Base-by-base conservation (phyloP, 495 filamentous ascomycete genomes). In the Penicillium lagena region DNA sequence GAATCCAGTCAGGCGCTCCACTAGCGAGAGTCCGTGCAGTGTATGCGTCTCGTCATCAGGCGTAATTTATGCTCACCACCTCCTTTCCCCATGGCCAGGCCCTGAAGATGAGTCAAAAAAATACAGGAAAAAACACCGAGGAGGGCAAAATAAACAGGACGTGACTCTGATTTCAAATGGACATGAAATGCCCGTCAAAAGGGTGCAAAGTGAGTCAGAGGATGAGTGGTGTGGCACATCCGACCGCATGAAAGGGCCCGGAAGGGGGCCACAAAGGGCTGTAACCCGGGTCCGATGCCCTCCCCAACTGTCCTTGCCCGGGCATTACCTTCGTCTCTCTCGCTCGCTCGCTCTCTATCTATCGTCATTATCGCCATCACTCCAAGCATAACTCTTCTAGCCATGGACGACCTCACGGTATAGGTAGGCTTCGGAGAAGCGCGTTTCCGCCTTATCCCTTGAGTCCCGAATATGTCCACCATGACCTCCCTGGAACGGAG, bases 401-500 rank as follows among this genome's bases (percentile, higher is more conserved):
- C 33, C 38, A 63, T 63, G 59, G 47, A 57, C 45, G 32, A 47
- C 28, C 12, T 33, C 9, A 37, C n/a, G 35, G 29, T 48, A 40
- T 52, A 52, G 41, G 41, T 29, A 10, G 10, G 32, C 32, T 34
- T 34, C 10, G 32, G 1, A 11, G 10, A 31, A 45, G 37, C 35
- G 46, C 46, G 39, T 39, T 47, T 35, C 29, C 40, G 9, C 29
- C 39, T 6, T 34, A 47, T 33, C 22, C 13, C 28, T 34, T 34
- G 22, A 22, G 3, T 34, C 35, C 31, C 42, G 42, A 29, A 14
- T 15, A 52, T 50, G 43, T 47, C 43, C 56, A 60, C 46, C 46
- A 68, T 70, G 64, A 65, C 65, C 35, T 66, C 62, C 17, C 59
- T 71, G 7, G 67, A 68, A 58, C 59, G 67, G 45, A 67, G 65